Evolutionary conservation across 192 early-diverging fungal species (phyloP), one percentile per base, ranked within the genome.

Genomic region (Chytriomyces sp.): DNA sequence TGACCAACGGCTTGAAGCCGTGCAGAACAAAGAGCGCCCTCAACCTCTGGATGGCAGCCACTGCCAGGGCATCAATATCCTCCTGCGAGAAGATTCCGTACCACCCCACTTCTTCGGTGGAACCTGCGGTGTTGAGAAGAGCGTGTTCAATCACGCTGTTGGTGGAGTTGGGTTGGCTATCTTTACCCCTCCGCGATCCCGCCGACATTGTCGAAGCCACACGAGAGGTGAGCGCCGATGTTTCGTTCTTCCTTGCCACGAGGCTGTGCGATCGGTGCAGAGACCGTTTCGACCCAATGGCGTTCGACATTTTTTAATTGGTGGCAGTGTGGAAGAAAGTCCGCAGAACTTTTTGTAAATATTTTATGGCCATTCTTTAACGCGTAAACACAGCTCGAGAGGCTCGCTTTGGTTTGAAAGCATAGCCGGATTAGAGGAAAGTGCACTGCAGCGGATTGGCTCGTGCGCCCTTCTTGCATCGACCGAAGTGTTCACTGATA

Each of bases 81-180:
- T 73, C 71, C 9, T 62, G 59, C 24, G 71, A 23, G 71, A 63
- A 73, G 45, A 23, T 44, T 44, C 71, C 71, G 60, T 73, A 73
- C 61, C 60, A 73, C 1, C 13, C 59, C 53, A 20, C 53, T 20
- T 57, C 59, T 46, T 61, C 71, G 50, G 9, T 63, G 8, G 71
- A 73, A 9, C 61, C 71, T 73, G 50, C 13, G 53, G 53, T n/a
- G 20, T 57, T 20, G 53, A n/a, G 53, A 57, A 5, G 20, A 5
- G 16, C 20, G 16, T 57, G 16, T 57, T 57, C 20, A n/a, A n/a
- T 20, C 3, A n/a, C 53, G 5, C 53, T 20, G 35, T 1, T 35
- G 1, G 28, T 35, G 28, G 28, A 35, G 28, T 35, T 35, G 35
- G 35, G 35, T 2, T 35, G 35, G 35, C 35, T 2, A 3, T 35